These are phyloP conservation scores for Betula pendula DNA, from an alignment of 306 rosid genomes.

Conservation along the genomic window DNA sequence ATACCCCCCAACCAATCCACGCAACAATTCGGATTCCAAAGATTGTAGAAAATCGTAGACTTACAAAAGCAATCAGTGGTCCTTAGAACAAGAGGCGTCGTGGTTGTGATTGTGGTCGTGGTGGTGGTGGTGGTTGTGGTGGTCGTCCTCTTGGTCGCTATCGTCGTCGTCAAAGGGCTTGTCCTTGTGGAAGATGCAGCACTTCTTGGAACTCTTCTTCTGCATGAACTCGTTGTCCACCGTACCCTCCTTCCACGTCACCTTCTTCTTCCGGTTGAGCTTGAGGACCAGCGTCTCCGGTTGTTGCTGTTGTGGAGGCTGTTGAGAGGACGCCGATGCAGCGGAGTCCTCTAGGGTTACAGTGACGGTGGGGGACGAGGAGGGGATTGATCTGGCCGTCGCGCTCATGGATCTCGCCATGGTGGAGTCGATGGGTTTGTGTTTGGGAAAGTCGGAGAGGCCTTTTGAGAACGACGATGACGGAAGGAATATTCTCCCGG, in stretches of 20 bases:
- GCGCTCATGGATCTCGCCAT: slow-evolving; percentile 30
- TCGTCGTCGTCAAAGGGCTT: slow-evolving; percentile 88
- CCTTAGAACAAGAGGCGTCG: slow-evolving; percentile 44
- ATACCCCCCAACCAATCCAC: background rate
- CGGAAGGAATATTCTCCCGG: background rate
- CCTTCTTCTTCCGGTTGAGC: slow-evolving; percentile 86
- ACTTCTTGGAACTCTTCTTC: slow-evolving; percentile 95
- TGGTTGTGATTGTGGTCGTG: slow-evolving; percentile 33
- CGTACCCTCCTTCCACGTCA: slow-evolving; percentile 89
- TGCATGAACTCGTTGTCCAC: slow-evolving; percentile 95
- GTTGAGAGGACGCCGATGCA: slow-evolving; percentile 42
- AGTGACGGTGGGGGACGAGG: slow-evolving; percentile 40
- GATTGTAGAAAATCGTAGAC: background rate
- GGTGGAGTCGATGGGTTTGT: background rate
- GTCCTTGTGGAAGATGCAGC: slow-evolving; percentile 89
- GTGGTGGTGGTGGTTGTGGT: slow-evolving; percentile 24
- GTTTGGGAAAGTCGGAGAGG: too few species aligned
- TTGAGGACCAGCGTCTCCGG: slow-evolving; percentile 61
- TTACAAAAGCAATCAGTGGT: slow-evolving; percentile 19
- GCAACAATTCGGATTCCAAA: background rate
- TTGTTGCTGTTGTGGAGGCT: slow-evolving; percentile 22
- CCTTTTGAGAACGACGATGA: background rate
- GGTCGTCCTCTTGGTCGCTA: slow-evolving; percentile 62
- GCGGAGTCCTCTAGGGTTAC: slow-evolving; percentile 47
- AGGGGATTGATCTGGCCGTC: slow-evolving; percentile 16